phyloP scores from a whole-genome alignment of 2,329 filamentous ascomycete species.

The Pseudocercospora musae region DNA sequence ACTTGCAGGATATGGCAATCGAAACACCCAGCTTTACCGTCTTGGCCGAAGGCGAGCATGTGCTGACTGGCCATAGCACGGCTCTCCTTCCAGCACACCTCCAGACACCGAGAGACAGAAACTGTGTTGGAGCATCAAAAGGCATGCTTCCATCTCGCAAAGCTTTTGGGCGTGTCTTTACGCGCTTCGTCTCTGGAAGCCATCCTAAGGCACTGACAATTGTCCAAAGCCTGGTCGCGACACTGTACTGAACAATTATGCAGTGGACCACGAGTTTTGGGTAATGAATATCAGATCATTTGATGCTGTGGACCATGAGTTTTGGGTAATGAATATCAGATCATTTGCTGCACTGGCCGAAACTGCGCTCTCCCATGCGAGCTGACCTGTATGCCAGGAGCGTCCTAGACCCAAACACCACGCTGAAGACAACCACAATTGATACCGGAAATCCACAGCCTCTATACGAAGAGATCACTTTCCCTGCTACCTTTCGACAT shows the following conservation, averaged over 20 bases:
- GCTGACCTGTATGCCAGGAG: background rate
- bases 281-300: background rate
- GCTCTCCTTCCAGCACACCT: background rate
- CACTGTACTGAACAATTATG: background rate
- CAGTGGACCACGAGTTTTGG: background rate
- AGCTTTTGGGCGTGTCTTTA: no score
- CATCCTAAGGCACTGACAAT: background rate
- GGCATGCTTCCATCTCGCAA: background rate
- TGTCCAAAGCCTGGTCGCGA: background rate
- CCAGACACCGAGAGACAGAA: background rate
- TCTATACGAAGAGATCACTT: background rate
- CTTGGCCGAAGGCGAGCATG: no score
- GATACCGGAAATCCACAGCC: background rate
- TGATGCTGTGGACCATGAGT: background rate
- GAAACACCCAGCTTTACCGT: background rate
- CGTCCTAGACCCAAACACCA: constrained; percentile 1
- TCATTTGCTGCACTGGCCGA: background rate
- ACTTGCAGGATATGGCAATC: background rate
- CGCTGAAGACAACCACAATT: background rate
- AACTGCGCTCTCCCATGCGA: background rate
- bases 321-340: background rate
- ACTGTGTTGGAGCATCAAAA: background rate
- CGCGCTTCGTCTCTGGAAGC: background rate
- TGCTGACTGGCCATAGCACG: no score
- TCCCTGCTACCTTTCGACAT: background rate